Evolutionary conservation across 2,329 filamentous ascomycete genomes (phyloP).

Genomic region (Phialemoniopsis sp.): DNA sequence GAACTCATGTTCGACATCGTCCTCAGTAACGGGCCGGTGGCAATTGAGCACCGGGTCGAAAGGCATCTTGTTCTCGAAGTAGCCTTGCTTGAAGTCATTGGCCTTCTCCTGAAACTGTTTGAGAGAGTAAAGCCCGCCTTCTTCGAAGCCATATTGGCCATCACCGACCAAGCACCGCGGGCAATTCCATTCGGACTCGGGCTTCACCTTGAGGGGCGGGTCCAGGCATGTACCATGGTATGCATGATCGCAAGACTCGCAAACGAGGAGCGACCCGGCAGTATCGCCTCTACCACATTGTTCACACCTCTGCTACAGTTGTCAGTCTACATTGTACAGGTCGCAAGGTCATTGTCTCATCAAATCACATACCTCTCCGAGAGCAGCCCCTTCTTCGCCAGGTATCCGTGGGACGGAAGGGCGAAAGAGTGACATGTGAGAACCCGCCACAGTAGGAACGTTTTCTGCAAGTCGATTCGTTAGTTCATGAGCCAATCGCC

Average conservation of each 20-base stretch:
- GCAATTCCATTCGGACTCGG: constrained; percentile 92
- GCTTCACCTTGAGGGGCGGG: constrained; percentile 71
- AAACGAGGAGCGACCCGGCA: constrained; percentile 65
- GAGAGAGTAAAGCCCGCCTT: constrained; percentile 91
- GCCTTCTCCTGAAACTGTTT: constrained; percentile 96
- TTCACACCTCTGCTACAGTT: constrained; percentile 65
- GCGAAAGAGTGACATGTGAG: constrained; percentile 92
- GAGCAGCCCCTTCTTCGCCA: constrained; percentile 43
- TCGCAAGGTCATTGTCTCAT: too few relatives aligned
- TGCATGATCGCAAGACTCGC: constrained; percentile 87
- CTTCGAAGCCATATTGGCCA: constrained; percentile 95
- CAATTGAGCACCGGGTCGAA: constrained; percentile 81
- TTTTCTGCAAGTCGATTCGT: constrained; percentile 37
- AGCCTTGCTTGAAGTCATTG: constrained; percentile 88
- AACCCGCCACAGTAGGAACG: constrained; percentile 85
- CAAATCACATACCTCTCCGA: constrained; percentile 41
- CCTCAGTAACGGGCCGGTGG: constrained; percentile 79
- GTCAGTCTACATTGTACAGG: too few relatives aligned
- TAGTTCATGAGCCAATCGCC: too few relatives aligned
- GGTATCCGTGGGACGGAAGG: constrained; percentile 68
- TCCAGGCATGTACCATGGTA: constrained; percentile 88
- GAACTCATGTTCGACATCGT: constrained; percentile 94
- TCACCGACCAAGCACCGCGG: constrained; percentile 92
- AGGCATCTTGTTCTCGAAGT: constrained; percentile 87
- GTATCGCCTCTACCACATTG: constrained; percentile 79